Base-by-base conservation (phyloP, 352 stramenopile genomes). In the Globisporangium polare region DNA sequence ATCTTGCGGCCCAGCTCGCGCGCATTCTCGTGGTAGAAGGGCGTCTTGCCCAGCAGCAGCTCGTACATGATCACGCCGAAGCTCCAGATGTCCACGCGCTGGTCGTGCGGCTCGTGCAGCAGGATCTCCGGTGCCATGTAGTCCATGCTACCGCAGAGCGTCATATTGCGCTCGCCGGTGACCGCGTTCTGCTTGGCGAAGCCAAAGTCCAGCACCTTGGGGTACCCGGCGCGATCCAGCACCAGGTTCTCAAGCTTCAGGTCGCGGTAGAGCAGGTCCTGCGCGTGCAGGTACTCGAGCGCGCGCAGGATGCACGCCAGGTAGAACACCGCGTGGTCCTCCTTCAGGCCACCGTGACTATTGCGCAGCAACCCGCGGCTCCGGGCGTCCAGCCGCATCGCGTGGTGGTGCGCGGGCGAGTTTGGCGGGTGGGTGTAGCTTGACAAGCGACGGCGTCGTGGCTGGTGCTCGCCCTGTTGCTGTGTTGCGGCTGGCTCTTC, bases 201-300 rank as follows among this genome's bases (percentile, higher is more conserved):
- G 9, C 82, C 82, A 73, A 93, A 94, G 58, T 95, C 86, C 20
- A 93, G 47, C 27, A 94, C 59, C 47, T 94, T 91, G 24, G 77
- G 72, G 75, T 98, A 98, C 18, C 96, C 96, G 33, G 77, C 72
- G 7, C 69, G 60, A 70, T 98, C 86, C 24, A 97, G 67, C 41
- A 96, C 77, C 12, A 96, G 62, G 64, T 96, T 97, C 66, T 97
- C 89, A 9, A 91, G 78, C 67, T 97, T 97, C n/a, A 97, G 68
- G 65, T 97, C 90, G 9, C 89, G 86, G 55, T 96, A 96, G 29
- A 96, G 72, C 63, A 91, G 71, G 22, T 70, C 76, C 35, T 86
- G 63, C 5, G 66, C 72, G 60, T 95, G 86, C 20, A 96, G 67
- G 43, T 93, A 94, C 67, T 86, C 72, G 33, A 93, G 66, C 15